phyloP scores from a whole-genome alignment of 371 early-diverging fungal genomes.

The Rhizopus arrhizus region DNA sequence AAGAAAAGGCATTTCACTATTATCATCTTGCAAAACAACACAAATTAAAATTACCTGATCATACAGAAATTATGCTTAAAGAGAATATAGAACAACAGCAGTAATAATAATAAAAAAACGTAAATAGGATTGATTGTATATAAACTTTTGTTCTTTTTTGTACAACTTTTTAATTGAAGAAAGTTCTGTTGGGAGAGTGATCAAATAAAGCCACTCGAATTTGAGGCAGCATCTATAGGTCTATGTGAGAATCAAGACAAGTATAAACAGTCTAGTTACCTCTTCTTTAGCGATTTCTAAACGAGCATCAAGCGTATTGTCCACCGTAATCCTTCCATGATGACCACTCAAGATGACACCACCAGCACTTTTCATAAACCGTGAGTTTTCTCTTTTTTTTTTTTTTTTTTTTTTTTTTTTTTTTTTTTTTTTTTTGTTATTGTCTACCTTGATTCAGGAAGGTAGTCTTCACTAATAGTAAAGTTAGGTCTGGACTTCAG shows the following conservation, averaged over 20 bases:
- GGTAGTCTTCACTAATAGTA: slow-evolving; percentile 58
- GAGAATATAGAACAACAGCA: too few relatives aligned
- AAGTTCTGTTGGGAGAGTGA: slow-evolving; percentile 85
- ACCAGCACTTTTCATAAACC: slow-evolving; percentile 67
- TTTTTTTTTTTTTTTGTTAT: background rate
- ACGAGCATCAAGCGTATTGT: slow-evolving; percentile 91
- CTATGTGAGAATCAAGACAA: background rate
- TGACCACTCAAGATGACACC: slow-evolving; percentile 80
- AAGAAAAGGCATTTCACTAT: slow-evolving; percentile 57
- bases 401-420: slow-evolving; percentile 3
- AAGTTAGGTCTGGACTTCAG: slow-evolving; percentile 51
- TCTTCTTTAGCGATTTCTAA: slow-evolving; percentile 78
- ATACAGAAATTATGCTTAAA: slow-evolving; percentile 32
- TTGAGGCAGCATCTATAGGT: slow-evolving; percentile 80
- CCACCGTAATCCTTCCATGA: slow-evolving; percentile 78
- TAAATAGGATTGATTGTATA: slow-evolving; percentile 3
- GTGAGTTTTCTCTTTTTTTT: background rate
- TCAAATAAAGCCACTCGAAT: slow-evolving; percentile 89
- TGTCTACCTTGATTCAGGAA: slow-evolving; percentile 48
- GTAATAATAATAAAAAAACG: background rate
- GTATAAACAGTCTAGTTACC: background rate
- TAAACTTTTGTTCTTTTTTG: background rate
- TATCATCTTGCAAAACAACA: slow-evolving; percentile 46
- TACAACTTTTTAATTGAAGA: slow-evolving; percentile 73
- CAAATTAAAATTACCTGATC: slow-evolving; percentile 53